Base-by-base conservation (phyloP, 225 moss, liverwort and hornwort species). In the Bryum argenteum region DNA sequence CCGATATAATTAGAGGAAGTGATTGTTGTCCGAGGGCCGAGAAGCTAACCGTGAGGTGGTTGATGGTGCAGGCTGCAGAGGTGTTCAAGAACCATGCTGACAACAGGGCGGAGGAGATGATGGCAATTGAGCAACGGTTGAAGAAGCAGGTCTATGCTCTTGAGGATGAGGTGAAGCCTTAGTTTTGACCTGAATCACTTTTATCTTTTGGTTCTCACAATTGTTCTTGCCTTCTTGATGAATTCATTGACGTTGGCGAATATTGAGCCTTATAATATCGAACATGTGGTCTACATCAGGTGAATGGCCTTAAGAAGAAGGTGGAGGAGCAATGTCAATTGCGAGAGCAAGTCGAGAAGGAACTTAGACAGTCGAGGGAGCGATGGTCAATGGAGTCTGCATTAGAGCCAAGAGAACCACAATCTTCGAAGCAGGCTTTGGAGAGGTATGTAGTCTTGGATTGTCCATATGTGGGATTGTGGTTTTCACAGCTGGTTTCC, bases 61-160 rank as follows among this genome's bases (percentile, higher is more conserved):
- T 21, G 48, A 41, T 56, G 51, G 50, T 76, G 76, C 81, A 87
- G 87, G 73, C 81, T 84, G 83, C 81, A 81, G 81, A 79, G 81
- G 63, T 77, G 53, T 74, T 78, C 78, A 81, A 84, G 87, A 50
- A 63, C 66, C 40, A 66, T 78, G 82, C 75, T 77, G 78, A 63
- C 1, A 72, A 75, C 44, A 68, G 67, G 71, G 66, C 73, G 70
- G 75, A 77, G 73, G 82, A 77, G 71, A 70, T 80, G 72, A 75
- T 24, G 58, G 60, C 59, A 8, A 79, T 54, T 53, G 79, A 78
- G 64, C 76, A 79, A 11, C 78, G 67, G 52, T 40, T 74, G 66
- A 83, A 67, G 73, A 72, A 11, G 15, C 56, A 18, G 38, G 64
- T 77, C 17, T 67, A 19, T 50, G 60, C 19, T 1, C 77, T 86